These are phyloP conservation scores for Populus tomentosa DNA, from an alignment of 441 rosid species.

Conservation along the genomic window DNA sequence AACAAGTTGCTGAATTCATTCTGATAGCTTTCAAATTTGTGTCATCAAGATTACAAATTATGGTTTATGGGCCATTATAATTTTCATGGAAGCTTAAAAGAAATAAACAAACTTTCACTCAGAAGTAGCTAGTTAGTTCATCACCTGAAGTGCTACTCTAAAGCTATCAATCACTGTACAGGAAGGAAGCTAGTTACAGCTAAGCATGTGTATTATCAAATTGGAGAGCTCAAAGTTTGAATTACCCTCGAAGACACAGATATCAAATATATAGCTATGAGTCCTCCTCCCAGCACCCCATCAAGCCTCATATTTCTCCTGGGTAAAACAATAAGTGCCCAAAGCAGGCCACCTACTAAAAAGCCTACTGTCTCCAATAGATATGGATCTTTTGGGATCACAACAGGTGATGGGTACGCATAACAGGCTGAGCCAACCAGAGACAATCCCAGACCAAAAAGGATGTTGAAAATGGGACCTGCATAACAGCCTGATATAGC, in stretches of 20 bases:
- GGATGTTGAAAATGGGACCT: constrained; percentile 74
- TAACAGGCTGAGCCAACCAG: constrained; percentile 50
- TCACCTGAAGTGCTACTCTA: too few relatives aligned
- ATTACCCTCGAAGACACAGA: constrained; percentile 55
- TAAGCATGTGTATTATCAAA: neutral
- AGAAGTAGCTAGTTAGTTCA: too few relatives aligned
- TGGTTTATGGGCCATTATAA: too few relatives aligned
- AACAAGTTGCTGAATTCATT: too few relatives aligned
- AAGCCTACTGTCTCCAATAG: constrained; percentile 75
- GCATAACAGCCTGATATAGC: constrained; percentile 88
- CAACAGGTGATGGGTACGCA: constrained; percentile 44
- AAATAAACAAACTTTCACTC: too few relatives aligned
- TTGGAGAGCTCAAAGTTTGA: constrained; percentile 40
- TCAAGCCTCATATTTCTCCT: constrained; percentile 64
- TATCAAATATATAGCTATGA: constrained; percentile 48
- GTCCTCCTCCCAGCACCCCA: constrained; percentile 61
- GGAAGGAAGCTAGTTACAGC: neutral
- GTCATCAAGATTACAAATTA: too few relatives aligned
- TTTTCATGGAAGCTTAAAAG: too few relatives aligned
- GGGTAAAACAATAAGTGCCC: constrained; percentile 69
- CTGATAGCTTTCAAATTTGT: too few relatives aligned
- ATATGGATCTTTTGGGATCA: constrained; percentile 45
- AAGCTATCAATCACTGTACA: too few relatives aligned
- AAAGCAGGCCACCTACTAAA: constrained; percentile 55
- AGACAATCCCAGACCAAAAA: constrained; percentile 73